Evolutionary conservation across 2,329 filamentous ascomycete species (phyloP), one percentile per base, ranked within the genome.

Genomic region (Aspergillus alliaceus): DNA sequence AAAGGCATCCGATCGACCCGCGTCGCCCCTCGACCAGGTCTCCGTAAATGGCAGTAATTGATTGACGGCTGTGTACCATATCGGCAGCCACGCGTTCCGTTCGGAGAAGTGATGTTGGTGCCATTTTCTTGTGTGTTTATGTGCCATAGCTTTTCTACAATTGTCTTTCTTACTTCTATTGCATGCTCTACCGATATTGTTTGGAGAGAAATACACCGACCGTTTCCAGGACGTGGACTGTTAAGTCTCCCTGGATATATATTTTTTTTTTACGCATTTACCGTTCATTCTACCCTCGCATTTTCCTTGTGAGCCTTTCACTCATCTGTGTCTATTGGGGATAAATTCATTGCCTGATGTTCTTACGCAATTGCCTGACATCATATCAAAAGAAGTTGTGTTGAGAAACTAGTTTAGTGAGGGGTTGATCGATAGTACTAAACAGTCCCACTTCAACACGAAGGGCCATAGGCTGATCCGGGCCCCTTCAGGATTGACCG

Each of bases 1-100:
- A 68, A 78, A 76, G 61, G 25, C 66, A 20, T 63, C 65, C 6
- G 75, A 75, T 40, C 69, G 70, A 18, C 65, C 72, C 4, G 68
- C 69, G 27, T 76, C 75, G 8, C 74, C 73, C 29, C 63, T 75
- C 37, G 73, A 75, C 53, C 69, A 65, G 34, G 67, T 74, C 47
- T 63, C 68, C 24, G 53, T 75, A 54, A 75, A 73, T 51, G 70
- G 66, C 15, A 54, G 53, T 15, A 40, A 22, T 24, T 63, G 47
- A 60, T 59, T 24, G n/a, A 31, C 25, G 6, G 42, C n/a, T 48
- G 29, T 34, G 44, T 25, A 9, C n/a, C 25, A 14, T 27, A 29
- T 2, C 6, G 24, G 25, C 44, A 11, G 27, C 20, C 42, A 8
- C 12, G 27, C 14, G 24, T n/a, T 46, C 15, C 25, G 6, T 22